phyloP scores from a whole-genome alignment of 108 stramenopile species.

The Cylindrotheca fusiformis region DNA sequence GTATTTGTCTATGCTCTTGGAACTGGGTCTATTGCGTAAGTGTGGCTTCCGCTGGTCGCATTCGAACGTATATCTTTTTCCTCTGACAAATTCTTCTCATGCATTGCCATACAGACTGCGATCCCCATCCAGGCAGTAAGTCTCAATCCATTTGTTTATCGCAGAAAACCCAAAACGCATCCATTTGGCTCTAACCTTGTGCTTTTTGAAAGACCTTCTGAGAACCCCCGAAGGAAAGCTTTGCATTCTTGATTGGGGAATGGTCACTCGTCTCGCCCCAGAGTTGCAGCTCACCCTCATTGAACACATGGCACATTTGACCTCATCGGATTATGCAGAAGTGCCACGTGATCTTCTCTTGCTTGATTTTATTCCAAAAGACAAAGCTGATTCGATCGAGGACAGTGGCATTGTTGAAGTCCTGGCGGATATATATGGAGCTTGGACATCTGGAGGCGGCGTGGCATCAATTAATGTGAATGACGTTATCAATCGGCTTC shows the following conservation, averaged over 20 bases:
- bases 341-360: slow-evolving; percentile 85
- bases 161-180: too few species aligned
- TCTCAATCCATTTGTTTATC: too few species aligned
- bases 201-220: slow-evolving; percentile 50
- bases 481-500: slow-evolving; percentile 74
- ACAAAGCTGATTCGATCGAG: slow-evolving; percentile 71
- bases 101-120: slow-evolving; percentile 29
- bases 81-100: not conserved
- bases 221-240: slow-evolving; percentile 88
- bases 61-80: slow-evolving; percentile 16
- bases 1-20: slow-evolving; percentile 85
- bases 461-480: slow-evolving; percentile 90
- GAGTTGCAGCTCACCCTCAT: slow-evolving; percentile 85
- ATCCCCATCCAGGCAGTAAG: slow-evolving; percentile 36
- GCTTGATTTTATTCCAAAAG: slow-evolving; percentile 87
- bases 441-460: slow-evolving; percentile 88
- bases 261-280: slow-evolving; percentile 84
- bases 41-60: too few species aligned
- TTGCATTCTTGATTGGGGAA: slow-evolving; percentile 95
- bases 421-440: slow-evolving; percentile 85
- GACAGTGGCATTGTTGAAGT: slow-evolving; percentile 88
- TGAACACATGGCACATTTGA: slow-evolving; percentile 96
- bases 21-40: slow-evolving; percentile 61
- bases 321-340: slow-evolving; percentile 87
- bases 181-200: too few species aligned